These are phyloP conservation scores for Euphorbia tirucalli DNA, from an alignment of 345 rosid genomes.

Conservation along the genomic window DNA sequence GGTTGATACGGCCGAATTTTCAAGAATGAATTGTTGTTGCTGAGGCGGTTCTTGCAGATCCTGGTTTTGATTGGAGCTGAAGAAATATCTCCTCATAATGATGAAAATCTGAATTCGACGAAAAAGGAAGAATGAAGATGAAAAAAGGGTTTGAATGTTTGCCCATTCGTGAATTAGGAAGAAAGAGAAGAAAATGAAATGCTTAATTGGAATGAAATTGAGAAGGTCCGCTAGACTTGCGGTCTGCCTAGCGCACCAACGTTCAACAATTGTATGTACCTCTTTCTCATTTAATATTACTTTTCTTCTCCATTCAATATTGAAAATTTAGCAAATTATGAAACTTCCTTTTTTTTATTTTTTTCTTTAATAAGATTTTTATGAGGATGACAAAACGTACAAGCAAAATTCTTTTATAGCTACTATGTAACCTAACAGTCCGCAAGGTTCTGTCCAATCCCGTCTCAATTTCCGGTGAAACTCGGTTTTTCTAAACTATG, in stretches of 20 bases:
- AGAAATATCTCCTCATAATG: constrained; percentile 12
- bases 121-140: not conserved
- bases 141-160: not conserved
- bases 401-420: no score
- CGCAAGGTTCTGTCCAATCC: no score
- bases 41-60: not conserved
- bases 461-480: no score
- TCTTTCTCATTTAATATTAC: no score
- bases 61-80: not conserved
- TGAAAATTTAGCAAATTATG: no score
- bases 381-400: no score
- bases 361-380: no score
- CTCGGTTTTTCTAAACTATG: no score
- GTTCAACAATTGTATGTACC: not conserved
- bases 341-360: no score
- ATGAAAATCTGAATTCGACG: not conserved
- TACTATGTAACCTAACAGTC: no score
- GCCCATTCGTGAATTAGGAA: not conserved
- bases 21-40: not conserved
- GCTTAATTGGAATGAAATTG: not conserved
- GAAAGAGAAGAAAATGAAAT: not conserved
- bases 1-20: not conserved
- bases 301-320: no score
- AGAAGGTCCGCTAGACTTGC: constrained; percentile 24
- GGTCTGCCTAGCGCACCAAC: constrained; percentile 21